Percentiles rank a stretch among this genome's conserved stretches.
Conservation (phyloP, 805 yeast species). For the Candida hungchunana region DNA sequence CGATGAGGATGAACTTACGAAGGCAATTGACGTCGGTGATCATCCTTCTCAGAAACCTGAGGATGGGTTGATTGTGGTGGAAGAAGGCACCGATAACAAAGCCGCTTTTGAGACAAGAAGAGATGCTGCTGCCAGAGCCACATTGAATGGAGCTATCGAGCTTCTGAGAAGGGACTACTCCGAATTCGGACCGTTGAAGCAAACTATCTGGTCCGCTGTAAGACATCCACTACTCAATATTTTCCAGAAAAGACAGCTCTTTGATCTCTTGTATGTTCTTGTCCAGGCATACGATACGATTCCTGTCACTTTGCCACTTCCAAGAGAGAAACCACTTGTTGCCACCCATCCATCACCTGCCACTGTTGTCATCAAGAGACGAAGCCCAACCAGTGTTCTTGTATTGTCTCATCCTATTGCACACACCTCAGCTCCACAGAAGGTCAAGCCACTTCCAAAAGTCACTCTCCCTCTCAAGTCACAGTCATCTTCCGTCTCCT, state of each 20-base stretch:
- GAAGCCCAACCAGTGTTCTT: too few species aligned
- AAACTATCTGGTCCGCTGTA: slow-evolving; percentile 63
- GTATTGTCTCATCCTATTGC: too few species aligned
- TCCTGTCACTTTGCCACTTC: slow-evolving; percentile 59
- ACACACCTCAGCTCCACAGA: too few species aligned
- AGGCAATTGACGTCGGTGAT: slow-evolving; percentile 13
- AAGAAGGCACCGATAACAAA: slow-evolving; percentile 46
- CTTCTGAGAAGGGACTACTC: slow-evolving; percentile 55
- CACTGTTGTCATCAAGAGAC: slow-evolving; percentile 51
- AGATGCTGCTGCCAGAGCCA: slow-evolving; percentile 60
- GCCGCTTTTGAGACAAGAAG: slow-evolving; percentile 47
- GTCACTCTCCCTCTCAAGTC: too few species aligned
- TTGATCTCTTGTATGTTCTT: slow-evolving; percentile 62
- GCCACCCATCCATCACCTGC: slow-evolving; percentile 53
- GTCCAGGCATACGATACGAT: slow-evolving; percentile 58
- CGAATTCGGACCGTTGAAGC: slow-evolving; percentile 51
- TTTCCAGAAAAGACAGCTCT: slow-evolving; percentile 55
- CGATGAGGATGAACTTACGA: slow-evolving; percentile 60
- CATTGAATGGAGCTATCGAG: slow-evolving; percentile 62
- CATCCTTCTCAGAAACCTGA: slow-evolving; percentile 17
- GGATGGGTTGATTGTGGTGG: slow-evolving; percentile 45
- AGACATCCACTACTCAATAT: slow-evolving; percentile 59
- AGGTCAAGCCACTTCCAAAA: too few species aligned
- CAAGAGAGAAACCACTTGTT: slow-evolving; percentile 62
- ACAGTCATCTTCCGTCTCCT: too few species aligned